Conservation (phyloP, 768 basidiomycete species). For the Hortiboletus campestris region DNA sequence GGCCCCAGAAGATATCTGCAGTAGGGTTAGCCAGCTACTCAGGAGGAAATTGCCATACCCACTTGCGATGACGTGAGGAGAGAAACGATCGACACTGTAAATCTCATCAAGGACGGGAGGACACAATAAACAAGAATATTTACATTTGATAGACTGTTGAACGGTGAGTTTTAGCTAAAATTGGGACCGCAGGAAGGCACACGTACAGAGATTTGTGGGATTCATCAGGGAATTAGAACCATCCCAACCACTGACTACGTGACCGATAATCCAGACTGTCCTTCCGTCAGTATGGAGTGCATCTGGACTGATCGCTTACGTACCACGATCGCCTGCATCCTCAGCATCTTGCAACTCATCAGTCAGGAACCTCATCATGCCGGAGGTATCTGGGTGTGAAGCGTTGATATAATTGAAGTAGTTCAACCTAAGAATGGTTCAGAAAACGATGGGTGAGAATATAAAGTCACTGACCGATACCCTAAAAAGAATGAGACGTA, state of each 20-base stretch:
- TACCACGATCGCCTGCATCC: constrained; percentile 70
- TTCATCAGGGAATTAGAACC: constrained; percentile 61
- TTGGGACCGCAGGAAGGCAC: neutral
- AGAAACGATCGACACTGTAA: constrained; percentile 68
- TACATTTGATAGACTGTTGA: constrained; percentile 50
- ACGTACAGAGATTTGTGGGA: constrained; percentile 69
- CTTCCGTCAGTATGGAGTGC: constrained; percentile 10
- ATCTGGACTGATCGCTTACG: constrained; percentile 7
- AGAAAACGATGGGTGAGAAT: constrained; percentile 3
- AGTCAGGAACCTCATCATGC: constrained; percentile 75
- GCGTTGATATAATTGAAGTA: constrained; percentile 79
- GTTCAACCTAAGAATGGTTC: constrained; percentile 47
- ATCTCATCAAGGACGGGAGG: neutral
- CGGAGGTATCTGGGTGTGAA: constrained; percentile 64
- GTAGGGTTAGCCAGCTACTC: constrained; percentile 8
- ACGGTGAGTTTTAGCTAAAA: neutral
- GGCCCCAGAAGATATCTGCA: constrained; percentile 73
- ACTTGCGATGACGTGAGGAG: constrained; percentile 77
- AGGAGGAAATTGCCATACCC: constrained; percentile 24
- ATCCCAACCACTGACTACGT: constrained; percentile 67
- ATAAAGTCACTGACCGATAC: constrained; percentile 26
- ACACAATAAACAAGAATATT: neutral
- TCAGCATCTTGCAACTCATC: constrained; percentile 78
- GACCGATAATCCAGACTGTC: constrained; percentile 52
- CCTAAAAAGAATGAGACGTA: constrained; percentile 19